phyloP scores from a whole-genome alignment of 169 alveolate species.

The Perkinsus chesapeaki region DNA sequence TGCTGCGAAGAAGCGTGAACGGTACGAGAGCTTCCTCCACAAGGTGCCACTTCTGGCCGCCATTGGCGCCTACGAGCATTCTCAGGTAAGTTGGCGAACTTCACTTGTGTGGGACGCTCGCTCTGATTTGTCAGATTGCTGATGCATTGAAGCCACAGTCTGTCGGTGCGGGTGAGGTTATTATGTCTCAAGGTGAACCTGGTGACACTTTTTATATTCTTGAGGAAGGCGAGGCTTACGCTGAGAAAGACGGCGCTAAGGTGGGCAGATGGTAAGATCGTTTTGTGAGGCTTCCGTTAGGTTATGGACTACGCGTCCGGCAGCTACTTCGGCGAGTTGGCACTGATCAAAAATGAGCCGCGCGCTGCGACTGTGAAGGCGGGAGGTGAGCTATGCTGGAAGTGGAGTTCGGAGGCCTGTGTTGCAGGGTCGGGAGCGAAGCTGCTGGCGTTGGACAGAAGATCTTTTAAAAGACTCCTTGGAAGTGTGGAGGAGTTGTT shows the following conservation, averaged over 20 bases:
- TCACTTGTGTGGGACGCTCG: neutral
- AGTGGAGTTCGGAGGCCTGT: neutral
- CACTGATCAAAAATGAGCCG: conserved; percentile 68
- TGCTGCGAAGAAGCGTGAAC: conserved; percentile 72
- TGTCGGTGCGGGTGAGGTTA: conserved; percentile 58
- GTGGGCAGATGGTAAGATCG: neutral
- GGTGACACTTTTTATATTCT: conserved; percentile 83
- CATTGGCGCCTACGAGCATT: conserved; percentile 78
- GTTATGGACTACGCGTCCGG: conserved; percentile 58
- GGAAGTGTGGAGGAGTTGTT: neutral
- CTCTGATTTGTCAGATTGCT: conserved; percentile 43
- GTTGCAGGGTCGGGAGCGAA: neutral
- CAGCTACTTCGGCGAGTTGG: conserved; percentile 88
- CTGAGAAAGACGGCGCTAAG: conserved; percentile 60
- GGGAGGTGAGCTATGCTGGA: neutral
- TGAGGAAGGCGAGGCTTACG: conserved; percentile 81
- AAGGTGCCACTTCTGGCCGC: conserved; percentile 58
- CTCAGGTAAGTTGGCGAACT: conserved; percentile 47
- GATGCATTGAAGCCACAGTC: conserved; percentile 71
- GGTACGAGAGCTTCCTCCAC: conserved; percentile 60
- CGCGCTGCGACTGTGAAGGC: conserved; percentile 85
- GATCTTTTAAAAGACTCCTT: neutral
- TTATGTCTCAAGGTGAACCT: conserved; percentile 80
- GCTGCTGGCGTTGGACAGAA: neutral
- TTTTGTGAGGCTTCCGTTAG: conserved; percentile 18